A percentile compares a stretch with the other conserved stretches of the same genome.
Evolutionary conservation across 2,329 filamentous ascomycete genomes (phyloP).

Genomic region (Xylaria sp.): DNA sequence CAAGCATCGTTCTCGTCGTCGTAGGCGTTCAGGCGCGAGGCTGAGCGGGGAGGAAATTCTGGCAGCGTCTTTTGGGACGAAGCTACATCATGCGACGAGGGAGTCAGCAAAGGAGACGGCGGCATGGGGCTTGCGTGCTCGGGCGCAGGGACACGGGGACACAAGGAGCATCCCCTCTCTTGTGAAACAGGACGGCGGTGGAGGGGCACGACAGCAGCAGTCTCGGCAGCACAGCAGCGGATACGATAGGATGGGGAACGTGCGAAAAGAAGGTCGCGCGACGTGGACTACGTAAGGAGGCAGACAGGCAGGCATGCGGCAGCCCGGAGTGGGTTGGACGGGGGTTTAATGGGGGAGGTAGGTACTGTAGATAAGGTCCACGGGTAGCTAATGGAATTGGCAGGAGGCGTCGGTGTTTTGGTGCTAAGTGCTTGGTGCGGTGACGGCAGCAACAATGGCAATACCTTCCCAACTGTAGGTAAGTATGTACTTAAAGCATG

Average conservation of each 20-base stretch:
- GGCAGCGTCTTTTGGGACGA: slow-evolving; percentile 67
- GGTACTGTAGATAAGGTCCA: neutral
- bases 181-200: slow-evolving; percentile 45
- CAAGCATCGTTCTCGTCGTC: slow-evolving; percentile 61
- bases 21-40: slow-evolving; percentile 62
- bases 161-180: slow-evolving; percentile 44
- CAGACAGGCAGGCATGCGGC: slow-evolving; percentile 10
- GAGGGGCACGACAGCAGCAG: slow-evolving; percentile 30
- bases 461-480: neutral
- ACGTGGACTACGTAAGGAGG: neutral
- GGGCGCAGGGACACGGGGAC: slow-evolving; percentile 31
- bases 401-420: no score
- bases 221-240: slow-evolving; percentile 26
- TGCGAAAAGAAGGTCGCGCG: slow-evolving; percentile 22
- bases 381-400: slow-evolving; percentile 6
- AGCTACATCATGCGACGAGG: slow-evolving; percentile 55
- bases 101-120: slow-evolving; percentile 44
- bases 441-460: slow-evolving; percentile 1
- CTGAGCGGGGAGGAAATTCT: slow-evolving; percentile 61
- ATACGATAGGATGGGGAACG: slow-evolving; percentile 23
- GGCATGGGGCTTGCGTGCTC: slow-evolving; percentile 29
- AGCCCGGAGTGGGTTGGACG: slow-evolving; percentile 4
- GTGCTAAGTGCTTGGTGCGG: neutral
- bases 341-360: neutral
- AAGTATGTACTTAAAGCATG: neutral